These are phyloP conservation scores for Mortierella hygrophila DNA, from an alignment of 192 early-diverging fungal genomes.

Conservation along the genomic window DNA sequence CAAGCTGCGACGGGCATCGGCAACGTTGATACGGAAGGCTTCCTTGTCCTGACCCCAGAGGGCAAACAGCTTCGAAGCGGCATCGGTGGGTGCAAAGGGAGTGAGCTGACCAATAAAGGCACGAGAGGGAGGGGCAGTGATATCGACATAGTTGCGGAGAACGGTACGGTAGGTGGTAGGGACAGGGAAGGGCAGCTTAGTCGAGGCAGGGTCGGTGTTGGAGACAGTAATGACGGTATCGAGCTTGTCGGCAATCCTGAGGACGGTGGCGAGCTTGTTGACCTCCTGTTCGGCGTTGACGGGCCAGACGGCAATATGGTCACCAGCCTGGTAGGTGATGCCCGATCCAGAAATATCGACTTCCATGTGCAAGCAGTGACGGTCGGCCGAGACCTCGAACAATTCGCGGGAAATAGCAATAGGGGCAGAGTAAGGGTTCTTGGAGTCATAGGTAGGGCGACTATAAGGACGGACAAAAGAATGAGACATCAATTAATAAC, in stretches of 20 bases:
- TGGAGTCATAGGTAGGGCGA: slow-evolving; percentile 80
- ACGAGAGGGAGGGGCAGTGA: slow-evolving; percentile 80
- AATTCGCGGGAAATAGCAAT: slow-evolving; percentile 75
- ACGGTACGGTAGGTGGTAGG: slow-evolving; percentile 89
- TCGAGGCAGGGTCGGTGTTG: slow-evolving; percentile 81
- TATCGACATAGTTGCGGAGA: slow-evolving; percentile 93
- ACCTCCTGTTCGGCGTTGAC: slow-evolving; percentile 88
- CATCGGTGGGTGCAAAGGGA: slow-evolving; percentile 69
- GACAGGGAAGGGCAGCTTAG: slow-evolving; percentile 88
- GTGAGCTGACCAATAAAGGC: slow-evolving; percentile 73
- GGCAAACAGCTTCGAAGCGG: slow-evolving; percentile 63
- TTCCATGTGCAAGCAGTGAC: slow-evolving; percentile 94
- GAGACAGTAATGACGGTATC: slow-evolving; percentile 79
- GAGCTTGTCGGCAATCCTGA: slow-evolving; percentile 73
- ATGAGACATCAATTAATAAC: slow-evolving; percentile 23
- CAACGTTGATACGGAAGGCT: slow-evolving; percentile 69
- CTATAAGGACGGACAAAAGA: slow-evolving; percentile 22
- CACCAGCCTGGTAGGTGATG: slow-evolving; percentile 91
- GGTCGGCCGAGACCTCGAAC: slow-evolving; percentile 71
- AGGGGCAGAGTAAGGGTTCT: slow-evolving; percentile 86
- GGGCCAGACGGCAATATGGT: slow-evolving; percentile 95
- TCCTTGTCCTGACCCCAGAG: slow-evolving; percentile 78
- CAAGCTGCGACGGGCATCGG: slow-evolving; percentile 75
- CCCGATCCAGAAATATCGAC: slow-evolving; percentile 88
- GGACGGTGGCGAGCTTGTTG: slow-evolving; percentile 68